Base-by-base conservation (phyloP, 2,329 filamentous ascomycete species). In the Ophiostoma tasmaniense region DNA sequence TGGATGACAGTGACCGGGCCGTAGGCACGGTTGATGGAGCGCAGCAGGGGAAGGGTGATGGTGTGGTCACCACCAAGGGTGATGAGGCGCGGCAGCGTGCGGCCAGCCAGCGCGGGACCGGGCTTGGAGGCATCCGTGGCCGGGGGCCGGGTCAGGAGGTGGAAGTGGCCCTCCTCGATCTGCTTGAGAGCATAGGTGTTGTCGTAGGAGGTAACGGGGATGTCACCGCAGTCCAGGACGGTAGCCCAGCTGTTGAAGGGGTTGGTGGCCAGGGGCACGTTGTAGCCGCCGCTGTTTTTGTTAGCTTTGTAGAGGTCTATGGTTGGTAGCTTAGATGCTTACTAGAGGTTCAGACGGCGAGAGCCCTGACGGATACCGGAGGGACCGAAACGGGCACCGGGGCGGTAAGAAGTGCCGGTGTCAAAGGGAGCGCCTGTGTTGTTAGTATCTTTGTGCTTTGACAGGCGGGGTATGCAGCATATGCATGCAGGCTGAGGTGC, bases 341-440 rank as follows among this genome's bases (percentile, higher is more conserved):
- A 93, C 90, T 95, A 95, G 69, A 95, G 88, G 80, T 94, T 95
- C 73, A 95, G 85, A 73, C 91, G 86, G 75, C 91, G 88, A 76
- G 91, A 94, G 79, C 91, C 92, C 83, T 95, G 92, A 77, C 92
- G 87, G 74, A 95, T 94, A 65, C 91, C 91, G 39, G 89, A 91
- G 11, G 92, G 92, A 0, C 92, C 92, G 74, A 96, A 96, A 45
- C 92, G 86, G 70, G 92, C 92, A 73, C 92, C 91, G 2, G 91
- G 92, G 67, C 91, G 83, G 79, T 96, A 96, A 0, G 90, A 93
- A 33, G 91, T 95, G 67, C 91, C 91, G 0, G 92, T 94, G 76
- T 96, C 92, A 73, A 95, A 95, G 0, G 92, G 91, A 55, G 90
- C 91, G 61, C 89, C 89, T 90, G 71, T 3, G 14, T 22, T 30